Base-by-base conservation (phyloP, 306 rosid genomes). In the Lathyrus sativus region DNA sequence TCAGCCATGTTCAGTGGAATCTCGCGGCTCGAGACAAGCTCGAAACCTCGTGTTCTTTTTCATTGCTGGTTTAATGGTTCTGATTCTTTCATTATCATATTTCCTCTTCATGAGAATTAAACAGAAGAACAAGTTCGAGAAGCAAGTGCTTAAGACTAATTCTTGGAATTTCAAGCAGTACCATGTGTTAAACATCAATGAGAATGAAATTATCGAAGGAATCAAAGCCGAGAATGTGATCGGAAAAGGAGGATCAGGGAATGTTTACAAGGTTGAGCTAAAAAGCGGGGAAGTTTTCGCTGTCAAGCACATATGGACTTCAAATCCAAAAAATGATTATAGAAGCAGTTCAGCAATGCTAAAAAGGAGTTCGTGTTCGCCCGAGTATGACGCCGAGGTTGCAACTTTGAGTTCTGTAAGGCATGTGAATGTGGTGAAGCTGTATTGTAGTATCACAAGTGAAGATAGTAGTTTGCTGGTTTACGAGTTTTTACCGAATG, bases 181-280 rank as follows among this genome's bases (percentile, higher is more conserved):
- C 74, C 96, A 74, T 28, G n/a, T 81, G 49, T 19, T 92, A 2
- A 79, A 76, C 83, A 84, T 92, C 80, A 77, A 84, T 8, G 95
- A 92, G 75, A 80, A 68, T 19, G 98, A 89, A 53, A 73, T 92
- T 19, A 64, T 87, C 35, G 79, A 87, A 7, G 84, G 88, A 9
- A 56, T 92, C 62, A 85, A 78, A 76, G 66, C 78, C 8, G 89
- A 84, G 74, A 92, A 85, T 38, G 55, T 87, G 76, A 87, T 92
- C 19, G 98, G 96, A 2, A 89, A 80, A 71, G 98, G 98, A 61
- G 98, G 98, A 61, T 92, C 98, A 3, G 98, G 98, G 53, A 84
- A 81, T 70, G 98, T 92, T 39, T 92, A 92, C 84, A 86, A 76
- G 68, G 96, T 65, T 6, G 72, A 59, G 4, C 85, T 89, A 4